Evolutionary conservation across 768 basidiomycete species (phyloP).

Genomic region (Leccinellum rugosiceps): DNA sequence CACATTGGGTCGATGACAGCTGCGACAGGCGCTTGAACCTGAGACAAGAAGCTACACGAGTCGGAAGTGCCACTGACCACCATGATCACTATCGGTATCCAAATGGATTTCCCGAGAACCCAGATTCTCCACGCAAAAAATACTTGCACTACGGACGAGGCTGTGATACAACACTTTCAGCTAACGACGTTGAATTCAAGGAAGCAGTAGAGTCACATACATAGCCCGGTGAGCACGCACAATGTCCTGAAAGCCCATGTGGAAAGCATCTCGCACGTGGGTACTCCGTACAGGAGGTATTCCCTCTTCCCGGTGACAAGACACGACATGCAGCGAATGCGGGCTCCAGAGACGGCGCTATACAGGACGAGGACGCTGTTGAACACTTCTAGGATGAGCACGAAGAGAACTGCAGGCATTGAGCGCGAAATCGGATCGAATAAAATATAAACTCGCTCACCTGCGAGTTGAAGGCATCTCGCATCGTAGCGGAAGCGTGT

Average conservation of each 20-base stretch:
- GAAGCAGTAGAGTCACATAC: background rate
- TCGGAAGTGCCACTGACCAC: background rate
- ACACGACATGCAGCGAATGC: constrained; percentile 6
- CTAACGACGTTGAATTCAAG: background rate
- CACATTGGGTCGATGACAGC: constrained; percentile 1
- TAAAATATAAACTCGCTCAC: background rate
- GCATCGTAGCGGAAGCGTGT: constrained; percentile 4
- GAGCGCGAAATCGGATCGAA: background rate
- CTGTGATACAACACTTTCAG: background rate
- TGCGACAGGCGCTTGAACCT: background rate
- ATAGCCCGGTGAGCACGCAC: constrained; percentile 9
- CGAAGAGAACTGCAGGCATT: background rate
- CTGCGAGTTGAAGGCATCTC: constrained; percentile 3
- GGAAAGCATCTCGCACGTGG: background rate
- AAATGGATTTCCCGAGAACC: constrained; percentile 2
- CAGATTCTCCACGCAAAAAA: constrained; percentile 12
- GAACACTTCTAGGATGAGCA: constrained; percentile 6
- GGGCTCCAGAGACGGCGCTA: constrained; percentile 1
- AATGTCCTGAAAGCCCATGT: constrained; percentile 6
- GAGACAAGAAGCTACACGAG: background rate
- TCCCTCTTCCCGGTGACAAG: constrained; percentile 8
- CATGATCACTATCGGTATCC: constrained; percentile 2
- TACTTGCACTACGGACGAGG: constrained; percentile 3
- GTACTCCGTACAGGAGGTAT: background rate
- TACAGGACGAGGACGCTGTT: constrained; percentile 8